Evolutionary conservation across 768 basidiomycete species (phyloP).

Genomic region (Russula earlei): DNA sequence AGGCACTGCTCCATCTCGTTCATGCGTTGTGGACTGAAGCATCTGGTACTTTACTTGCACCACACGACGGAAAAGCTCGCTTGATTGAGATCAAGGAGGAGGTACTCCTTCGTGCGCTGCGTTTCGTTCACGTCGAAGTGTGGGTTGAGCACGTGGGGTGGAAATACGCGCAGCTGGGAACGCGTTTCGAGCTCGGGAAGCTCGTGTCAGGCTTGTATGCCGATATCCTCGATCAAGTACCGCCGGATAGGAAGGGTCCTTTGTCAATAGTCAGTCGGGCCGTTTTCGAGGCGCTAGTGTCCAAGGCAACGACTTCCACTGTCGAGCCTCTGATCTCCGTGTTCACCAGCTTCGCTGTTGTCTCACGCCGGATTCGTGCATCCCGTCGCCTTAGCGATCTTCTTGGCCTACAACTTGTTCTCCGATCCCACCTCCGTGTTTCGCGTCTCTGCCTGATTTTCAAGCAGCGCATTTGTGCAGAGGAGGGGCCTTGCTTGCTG

Average conservation of each 20-base stretch:
- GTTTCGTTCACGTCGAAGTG: slow-evolving; percentile 76
- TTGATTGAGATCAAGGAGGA: slow-evolving; percentile 74
- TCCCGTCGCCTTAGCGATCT: slow-evolving; percentile 64
- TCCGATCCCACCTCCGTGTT: slow-evolving; percentile 58
- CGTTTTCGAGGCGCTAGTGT: slow-evolving; percentile 61
- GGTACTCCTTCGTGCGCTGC: slow-evolving; percentile 66
- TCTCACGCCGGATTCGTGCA: slow-evolving; percentile 49
- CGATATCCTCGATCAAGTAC: slow-evolving; percentile 53
- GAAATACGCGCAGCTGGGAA: slow-evolving; percentile 76
- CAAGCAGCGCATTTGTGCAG: slow-evolving; percentile 38
- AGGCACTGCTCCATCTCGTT: slow-evolving; percentile 67
- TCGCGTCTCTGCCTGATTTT: slow-evolving; percentile 52
- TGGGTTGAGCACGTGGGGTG: slow-evolving; percentile 83
- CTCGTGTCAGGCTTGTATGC: slow-evolving; percentile 58
- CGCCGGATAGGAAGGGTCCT: slow-evolving; percentile 47
- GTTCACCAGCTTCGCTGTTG: slow-evolving; percentile 50
- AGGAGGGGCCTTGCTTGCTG: slow-evolving; percentile 41
- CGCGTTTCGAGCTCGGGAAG: slow-evolving; percentile 75
- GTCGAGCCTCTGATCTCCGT: slow-evolving; percentile 72
- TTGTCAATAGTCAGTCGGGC: slow-evolving; percentile 52
- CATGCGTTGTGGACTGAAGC: slow-evolving; percentile 70
- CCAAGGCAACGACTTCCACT: slow-evolving; percentile 67
- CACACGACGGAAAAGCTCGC: slow-evolving; percentile 47
- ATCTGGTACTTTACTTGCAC: slow-evolving; percentile 38
- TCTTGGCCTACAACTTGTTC: slow-evolving; percentile 52